These are phyloP conservation scores for Aspergillus viridinutans DNA, from an alignment of 2,329 filamentous ascomycete genomes.

Conservation along the genomic window DNA sequence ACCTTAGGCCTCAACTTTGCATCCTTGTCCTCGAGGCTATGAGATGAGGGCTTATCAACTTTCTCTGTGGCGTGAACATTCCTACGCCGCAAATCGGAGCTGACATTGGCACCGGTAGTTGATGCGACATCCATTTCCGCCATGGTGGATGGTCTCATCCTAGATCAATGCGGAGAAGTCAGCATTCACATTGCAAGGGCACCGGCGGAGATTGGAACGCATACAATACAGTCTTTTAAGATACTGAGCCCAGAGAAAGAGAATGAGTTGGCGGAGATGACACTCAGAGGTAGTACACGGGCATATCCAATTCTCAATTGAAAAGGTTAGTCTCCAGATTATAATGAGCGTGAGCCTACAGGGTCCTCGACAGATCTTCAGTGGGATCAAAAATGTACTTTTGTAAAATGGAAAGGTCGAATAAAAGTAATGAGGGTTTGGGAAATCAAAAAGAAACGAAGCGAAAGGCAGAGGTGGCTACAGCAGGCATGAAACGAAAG, in stretches of 20 bases:
- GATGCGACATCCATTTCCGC: slow-evolving; percentile 29
- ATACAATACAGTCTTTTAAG: background rate
- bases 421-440: background rate
- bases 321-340: background rate
- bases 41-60: slow-evolving; percentile 14
- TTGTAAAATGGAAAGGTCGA: background rate
- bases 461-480: background rate
- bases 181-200: background rate
- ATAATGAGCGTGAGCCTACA: background rate
- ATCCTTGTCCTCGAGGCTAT: slow-evolving; percentile 23
- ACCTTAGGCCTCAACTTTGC: slow-evolving; percentile 37
- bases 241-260: background rate
- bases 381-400: background rate
- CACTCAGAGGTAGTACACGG: background rate
- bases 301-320: background rate
- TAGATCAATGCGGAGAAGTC: background rate
- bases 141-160: slow-evolving; percentile 20
- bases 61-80: slow-evolving; percentile 36
- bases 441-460: slow-evolving; percentile 5
- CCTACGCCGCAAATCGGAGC: slow-evolving; percentile 38
- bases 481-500: background rate
- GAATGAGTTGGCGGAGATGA: background rate
- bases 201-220: background rate
- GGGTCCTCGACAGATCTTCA: background rate
- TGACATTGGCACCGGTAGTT: slow-evolving; percentile 32